Percentiles rank a stretch among this genome's conserved stretches.
Evolutionary conservation across 805 yeast genomes (phyloP).

Genomic region (Candida odintsovae): DNA sequence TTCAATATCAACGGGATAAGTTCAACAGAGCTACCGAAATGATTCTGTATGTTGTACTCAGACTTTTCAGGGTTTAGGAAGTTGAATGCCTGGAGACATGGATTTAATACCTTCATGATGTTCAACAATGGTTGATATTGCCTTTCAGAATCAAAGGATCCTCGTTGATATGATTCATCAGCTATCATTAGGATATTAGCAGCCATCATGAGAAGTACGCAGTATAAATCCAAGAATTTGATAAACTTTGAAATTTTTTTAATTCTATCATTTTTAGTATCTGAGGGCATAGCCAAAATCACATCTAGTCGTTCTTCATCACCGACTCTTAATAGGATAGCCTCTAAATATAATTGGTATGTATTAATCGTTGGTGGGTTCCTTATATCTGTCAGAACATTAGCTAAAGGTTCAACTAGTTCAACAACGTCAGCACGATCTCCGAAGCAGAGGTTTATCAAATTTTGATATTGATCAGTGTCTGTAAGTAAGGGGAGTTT

Average conservation of each 20-base stretch:
- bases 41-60: conserved; percentile 2
- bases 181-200: conserved; percentile 1
- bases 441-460: conserved; percentile 1
- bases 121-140: not conserved
- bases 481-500: not conserved
- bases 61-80: conserved; percentile 4
- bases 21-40: conserved; percentile 5
- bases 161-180: not conserved
- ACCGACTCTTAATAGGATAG: not conserved
- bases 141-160: not conserved
- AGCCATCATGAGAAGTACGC: conserved; percentile 1
- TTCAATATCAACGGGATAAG: conserved; percentile 1
- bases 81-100: not conserved
- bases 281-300: conserved; percentile 1
- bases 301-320: not conserved
- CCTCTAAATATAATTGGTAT: not conserved
- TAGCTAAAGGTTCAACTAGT: not conserved
- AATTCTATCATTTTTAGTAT: not conserved
- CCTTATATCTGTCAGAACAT: conserved; percentile 3
- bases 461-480: not conserved
- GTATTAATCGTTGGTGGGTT: not conserved
- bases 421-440: conserved; percentile 2
- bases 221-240: conserved; percentile 2
- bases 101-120: not conserved
- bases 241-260: not conserved